These are phyloP conservation scores for Papiliotrema laurentii DNA, from an alignment of 1,284 basidiomycete species.

Conservation along the genomic window DNA sequence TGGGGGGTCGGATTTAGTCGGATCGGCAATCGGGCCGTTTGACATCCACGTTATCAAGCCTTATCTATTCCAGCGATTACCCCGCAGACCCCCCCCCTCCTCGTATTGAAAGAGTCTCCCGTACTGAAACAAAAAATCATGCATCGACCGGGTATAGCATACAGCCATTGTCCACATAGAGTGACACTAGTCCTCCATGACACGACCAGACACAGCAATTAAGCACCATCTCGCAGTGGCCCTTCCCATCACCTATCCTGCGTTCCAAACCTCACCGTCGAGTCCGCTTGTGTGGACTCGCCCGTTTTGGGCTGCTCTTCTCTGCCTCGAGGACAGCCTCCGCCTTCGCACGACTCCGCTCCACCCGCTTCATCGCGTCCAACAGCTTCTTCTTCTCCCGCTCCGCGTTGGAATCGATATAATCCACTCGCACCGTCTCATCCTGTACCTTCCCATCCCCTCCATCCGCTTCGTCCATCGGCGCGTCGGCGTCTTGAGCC, in stretches of 20 bases:
- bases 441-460: neutral
- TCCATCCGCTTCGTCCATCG: neutral
- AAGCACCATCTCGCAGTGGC: too few relatives aligned
- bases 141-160: too few relatives aligned
- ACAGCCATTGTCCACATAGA: too few relatives aligned
- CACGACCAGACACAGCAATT: too few relatives aligned
- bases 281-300: neutral
- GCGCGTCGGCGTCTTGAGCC: too few relatives aligned
- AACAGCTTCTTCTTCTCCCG: slow-evolving; percentile 30
- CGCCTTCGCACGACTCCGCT: neutral
- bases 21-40: neutral
- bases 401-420: slow-evolving; percentile 30
- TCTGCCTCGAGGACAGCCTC: neutral
- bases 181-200: too few relatives aligned
- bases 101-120: too few relatives aligned
- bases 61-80: too few relatives aligned
- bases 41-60: too few relatives aligned
- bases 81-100: too few relatives aligned
- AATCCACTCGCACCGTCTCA: slow-evolving; percentile 27
- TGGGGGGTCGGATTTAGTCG: neutral
- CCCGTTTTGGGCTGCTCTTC: neutral
- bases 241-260: too few relatives aligned
- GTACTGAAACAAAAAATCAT: too few relatives aligned
- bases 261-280: neutral
- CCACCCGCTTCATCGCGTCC: slow-evolving; percentile 20